These are phyloP conservation scores for Yarrowia galli DNA, from an alignment of 1,139 yeast species.

Conservation along the genomic window DNA sequence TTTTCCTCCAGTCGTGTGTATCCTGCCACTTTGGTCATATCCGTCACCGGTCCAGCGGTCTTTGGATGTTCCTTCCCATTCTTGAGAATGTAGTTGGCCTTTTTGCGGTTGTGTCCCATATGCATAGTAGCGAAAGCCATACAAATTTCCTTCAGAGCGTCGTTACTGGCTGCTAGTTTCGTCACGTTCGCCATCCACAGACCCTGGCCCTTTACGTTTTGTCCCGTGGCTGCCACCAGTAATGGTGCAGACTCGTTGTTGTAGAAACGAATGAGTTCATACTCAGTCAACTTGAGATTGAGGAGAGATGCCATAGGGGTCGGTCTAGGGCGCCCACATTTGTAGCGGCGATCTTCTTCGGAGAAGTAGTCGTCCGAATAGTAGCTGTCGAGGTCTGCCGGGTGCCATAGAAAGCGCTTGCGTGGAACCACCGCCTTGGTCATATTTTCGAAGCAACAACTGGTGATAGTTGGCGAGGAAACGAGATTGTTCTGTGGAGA, in stretches of 20 bases:
- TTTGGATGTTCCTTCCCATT: neutral
- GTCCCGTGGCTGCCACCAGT: slow-evolving; percentile 7
- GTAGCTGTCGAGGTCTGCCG: neutral
- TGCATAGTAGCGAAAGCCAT: slow-evolving; percentile 28
- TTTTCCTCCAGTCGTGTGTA: slow-evolving; percentile 4
- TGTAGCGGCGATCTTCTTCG: neutral
- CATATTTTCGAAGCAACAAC: neutral
- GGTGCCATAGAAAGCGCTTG: slow-evolving; percentile 17
- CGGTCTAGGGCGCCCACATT: neutral
- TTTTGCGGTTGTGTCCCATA: slow-evolving; percentile 17
- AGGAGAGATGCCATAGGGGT: slow-evolving; percentile 16
- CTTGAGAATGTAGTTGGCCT: neutral
- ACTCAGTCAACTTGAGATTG: neutral
- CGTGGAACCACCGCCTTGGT: neutral
- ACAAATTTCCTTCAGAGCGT: slow-evolving; percentile 15
- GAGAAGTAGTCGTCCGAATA: slow-evolving; percentile 6
- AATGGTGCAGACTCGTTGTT: slow-evolving; percentile 2
- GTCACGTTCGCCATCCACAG: slow-evolving; percentile 19
- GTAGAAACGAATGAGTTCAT: slow-evolving; percentile 19
- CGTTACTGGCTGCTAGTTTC: neutral
- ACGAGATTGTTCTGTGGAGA: too few species aligned
- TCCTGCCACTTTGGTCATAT: neutral
- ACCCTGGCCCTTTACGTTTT: neutral
- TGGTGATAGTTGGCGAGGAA: too few species aligned
- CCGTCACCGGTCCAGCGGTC: neutral